Evolutionary conservation across 2,329 filamentous ascomycete species (phyloP), one percentile per base, ranked within the genome.

Genomic region (Fusarium equiseti): DNA sequence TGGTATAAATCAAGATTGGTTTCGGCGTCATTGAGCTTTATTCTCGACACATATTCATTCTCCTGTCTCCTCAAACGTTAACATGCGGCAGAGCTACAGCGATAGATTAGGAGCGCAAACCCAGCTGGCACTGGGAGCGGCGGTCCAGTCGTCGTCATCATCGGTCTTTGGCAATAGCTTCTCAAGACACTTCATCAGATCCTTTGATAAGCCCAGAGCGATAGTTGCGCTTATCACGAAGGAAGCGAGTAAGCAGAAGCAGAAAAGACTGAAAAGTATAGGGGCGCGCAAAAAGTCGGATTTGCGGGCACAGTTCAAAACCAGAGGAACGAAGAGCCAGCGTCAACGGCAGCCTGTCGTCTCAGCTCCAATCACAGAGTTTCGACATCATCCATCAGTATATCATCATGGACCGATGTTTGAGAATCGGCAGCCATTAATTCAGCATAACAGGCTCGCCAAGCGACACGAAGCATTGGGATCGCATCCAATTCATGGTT

Each of bases 151-250:
- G 12, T 27, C 20, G 15, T 44, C 40, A 24, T 29, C 32, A 6
- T 52, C 49, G 18, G 9, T 52, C 11, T 22, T 45, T n/a, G 12
- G 9, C 8, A 10, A 13, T 18, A 31, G 6, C 15, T 20, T 42
- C 13, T 43, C 60, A n/a, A 18, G 24, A 32, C 32, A 20, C 2
- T 22, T 53, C 13, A 18, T 51, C 7, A 20, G 8, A 11, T 31
- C 43, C 13, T 10, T 38, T 11, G 26, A 48, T 16, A 69, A 56
- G 20, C 18, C 54, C 42, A 13, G 32, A 12, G 24, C n/a, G 15
- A 10, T 60, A 44, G n/a, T 69, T 18, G n/a, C 54, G 9, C 43
- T 43, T 29, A 44, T 69, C 20, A 55, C 26, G 22, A 18, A 31
- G 13, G 49, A 44, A 27, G n/a, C 32, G n/a, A 31, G 24, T 10